Evolutionary conservation across 2,329 filamentous ascomycete species (phyloP).

Genomic region (Botrytis pseudocinerea): DNA sequence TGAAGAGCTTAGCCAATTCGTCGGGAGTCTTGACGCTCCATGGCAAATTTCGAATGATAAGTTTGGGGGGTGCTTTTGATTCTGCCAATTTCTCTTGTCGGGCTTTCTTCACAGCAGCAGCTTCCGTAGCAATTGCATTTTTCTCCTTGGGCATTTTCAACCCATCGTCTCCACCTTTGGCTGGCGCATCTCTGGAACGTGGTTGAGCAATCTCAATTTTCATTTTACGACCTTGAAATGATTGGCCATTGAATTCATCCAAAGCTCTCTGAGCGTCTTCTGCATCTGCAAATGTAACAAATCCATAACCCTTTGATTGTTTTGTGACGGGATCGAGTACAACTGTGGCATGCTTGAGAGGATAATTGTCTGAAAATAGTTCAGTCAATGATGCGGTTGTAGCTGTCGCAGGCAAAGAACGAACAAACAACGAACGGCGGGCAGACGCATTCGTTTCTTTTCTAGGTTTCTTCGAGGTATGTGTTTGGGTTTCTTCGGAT

Average conservation of each 20-base stretch:
- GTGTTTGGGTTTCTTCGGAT: constrained; percentile 30
- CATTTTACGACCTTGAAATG: constrained; percentile 78
- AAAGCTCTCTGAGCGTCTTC: constrained; percentile 85
- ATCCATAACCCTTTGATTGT: constrained; percentile 87
- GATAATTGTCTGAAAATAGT: constrained; percentile 91
- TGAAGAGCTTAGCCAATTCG: constrained; percentile 76
- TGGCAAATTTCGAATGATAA: constrained; percentile 90
- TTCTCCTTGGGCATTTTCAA: constrained; percentile 34
- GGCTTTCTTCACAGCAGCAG: constrained; percentile 51
- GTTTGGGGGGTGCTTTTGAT: constrained; percentile 64
- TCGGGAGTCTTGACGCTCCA: constrained; percentile 92
- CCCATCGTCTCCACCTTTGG: constrained; percentile 46
- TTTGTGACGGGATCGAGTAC: constrained; percentile 85
- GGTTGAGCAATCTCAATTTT: constrained; percentile 86
- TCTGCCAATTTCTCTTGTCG: constrained; percentile 61
- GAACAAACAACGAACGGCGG: constrained; percentile 80
- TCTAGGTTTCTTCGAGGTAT: constrained; percentile 56
- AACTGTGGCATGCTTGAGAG: constrained; percentile 93
- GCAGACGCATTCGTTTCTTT: constrained; percentile 53
- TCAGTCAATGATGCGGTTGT: constrained; percentile 83
- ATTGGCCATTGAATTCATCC: constrained; percentile 75
- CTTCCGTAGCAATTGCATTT: constrained; percentile 42
- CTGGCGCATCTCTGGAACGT: constrained; percentile 67
- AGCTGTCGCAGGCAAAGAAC: constrained; percentile 74
- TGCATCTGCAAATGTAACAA: constrained; percentile 92